phyloP scores from a whole-genome alignment of 306 rosid genomes.

The Cucurbita ficifolia region DNA sequence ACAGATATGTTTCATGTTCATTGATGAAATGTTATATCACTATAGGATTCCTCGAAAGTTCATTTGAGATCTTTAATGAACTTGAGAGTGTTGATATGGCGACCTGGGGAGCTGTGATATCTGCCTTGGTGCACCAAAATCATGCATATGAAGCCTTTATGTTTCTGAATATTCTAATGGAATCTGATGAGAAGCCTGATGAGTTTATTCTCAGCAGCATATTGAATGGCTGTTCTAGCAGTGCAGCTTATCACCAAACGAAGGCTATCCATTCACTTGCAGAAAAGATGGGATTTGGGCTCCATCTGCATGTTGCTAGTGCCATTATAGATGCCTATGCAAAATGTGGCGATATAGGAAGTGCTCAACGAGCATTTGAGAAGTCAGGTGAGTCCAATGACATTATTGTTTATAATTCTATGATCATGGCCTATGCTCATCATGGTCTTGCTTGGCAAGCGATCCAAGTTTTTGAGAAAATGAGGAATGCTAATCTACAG shows the following conservation, averaged over 20 bases:
- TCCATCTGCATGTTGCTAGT: slow-evolving; percentile 30
- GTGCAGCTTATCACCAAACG: slow-evolving; percentile 23
- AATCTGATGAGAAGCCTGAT: slow-evolving; percentile 31
- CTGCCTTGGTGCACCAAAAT: slow-evolving; percentile 30
- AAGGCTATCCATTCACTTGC: slow-evolving; percentile 24
- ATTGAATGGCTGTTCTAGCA: slow-evolving; percentile 27
- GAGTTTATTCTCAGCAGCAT: slow-evolving; percentile 39
- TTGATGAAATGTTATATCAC: slow-evolving; percentile 28
- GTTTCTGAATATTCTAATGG: slow-evolving; percentile 17
- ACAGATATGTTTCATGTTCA: slow-evolving; percentile 27
- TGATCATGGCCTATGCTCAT: slow-evolving; percentile 41
- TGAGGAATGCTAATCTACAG: slow-evolving; percentile 24
- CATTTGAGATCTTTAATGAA: slow-evolving; percentile 24
- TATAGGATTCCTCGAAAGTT: slow-evolving; percentile 26
- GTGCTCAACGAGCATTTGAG: slow-evolving; percentile 20
- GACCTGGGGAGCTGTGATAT: slow-evolving; percentile 33
- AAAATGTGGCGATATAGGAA: slow-evolving; percentile 34
- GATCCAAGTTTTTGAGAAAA: slow-evolving; percentile 21
- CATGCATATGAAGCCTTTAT: slow-evolving; percentile 23
- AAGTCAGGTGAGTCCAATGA: slow-evolving; percentile 20
- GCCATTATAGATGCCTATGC: slow-evolving; percentile 48
- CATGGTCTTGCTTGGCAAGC: slow-evolving; percentile 37
- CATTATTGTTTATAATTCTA: slow-evolving; percentile 30
- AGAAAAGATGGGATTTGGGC: slow-evolving; percentile 34
- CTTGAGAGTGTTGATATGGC: slow-evolving; percentile 26